Conservation (phyloP, 2,329 filamentous ascomycete species). For the Sarocladium kiliense region DNA sequence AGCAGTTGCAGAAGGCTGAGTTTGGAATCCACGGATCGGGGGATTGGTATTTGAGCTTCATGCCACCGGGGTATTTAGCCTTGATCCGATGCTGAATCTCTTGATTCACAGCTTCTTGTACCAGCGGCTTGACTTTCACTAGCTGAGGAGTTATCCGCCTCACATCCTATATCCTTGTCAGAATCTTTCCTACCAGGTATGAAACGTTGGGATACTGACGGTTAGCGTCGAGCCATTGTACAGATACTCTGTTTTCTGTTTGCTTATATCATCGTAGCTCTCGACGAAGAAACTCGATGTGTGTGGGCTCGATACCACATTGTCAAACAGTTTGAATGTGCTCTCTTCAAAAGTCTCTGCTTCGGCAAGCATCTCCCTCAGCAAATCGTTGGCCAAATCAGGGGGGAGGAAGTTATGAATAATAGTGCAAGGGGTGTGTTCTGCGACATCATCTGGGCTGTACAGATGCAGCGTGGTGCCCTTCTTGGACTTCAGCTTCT, state of each 20-base stretch:
- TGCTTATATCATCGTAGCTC: slow-evolving; percentile 60
- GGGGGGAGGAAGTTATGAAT: slow-evolving; percentile 82
- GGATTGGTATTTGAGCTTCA: slow-evolving; percentile 75
- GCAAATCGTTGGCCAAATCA: slow-evolving; percentile 65
- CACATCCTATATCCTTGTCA: slow-evolving; percentile 52
- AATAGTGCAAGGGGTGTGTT: slow-evolving; percentile 84
- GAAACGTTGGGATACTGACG: slow-evolving; percentile 28
- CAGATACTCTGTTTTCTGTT: slow-evolving; percentile 73
- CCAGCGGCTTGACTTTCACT: slow-evolving; percentile 59
- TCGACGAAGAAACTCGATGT: slow-evolving; percentile 81
- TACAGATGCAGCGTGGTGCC: slow-evolving; percentile 82
- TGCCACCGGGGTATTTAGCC: slow-evolving; percentile 59
- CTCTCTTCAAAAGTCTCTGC: slow-evolving; percentile 63
- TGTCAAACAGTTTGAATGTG: slow-evolving; percentile 83
- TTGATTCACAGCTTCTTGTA: slow-evolving; percentile 70
- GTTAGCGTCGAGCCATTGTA: slow-evolving; percentile 77
- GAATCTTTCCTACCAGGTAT: not conserved
- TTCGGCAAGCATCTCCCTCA: slow-evolving; percentile 72
- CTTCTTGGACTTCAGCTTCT: slow-evolving; percentile 60
- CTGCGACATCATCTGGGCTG: slow-evolving; percentile 72
- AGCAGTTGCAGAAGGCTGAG: slow-evolving; percentile 92
- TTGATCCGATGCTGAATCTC: slow-evolving; percentile 70
- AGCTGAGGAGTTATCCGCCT: slow-evolving; percentile 73
- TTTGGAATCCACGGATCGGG: slow-evolving; percentile 74
- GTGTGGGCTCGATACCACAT: slow-evolving; percentile 79